Evolutionary conservation across 1,139 yeast species (phyloP), one percentile per base, ranked within the genome.

Genomic region (Geotrichum reessii): DNA sequence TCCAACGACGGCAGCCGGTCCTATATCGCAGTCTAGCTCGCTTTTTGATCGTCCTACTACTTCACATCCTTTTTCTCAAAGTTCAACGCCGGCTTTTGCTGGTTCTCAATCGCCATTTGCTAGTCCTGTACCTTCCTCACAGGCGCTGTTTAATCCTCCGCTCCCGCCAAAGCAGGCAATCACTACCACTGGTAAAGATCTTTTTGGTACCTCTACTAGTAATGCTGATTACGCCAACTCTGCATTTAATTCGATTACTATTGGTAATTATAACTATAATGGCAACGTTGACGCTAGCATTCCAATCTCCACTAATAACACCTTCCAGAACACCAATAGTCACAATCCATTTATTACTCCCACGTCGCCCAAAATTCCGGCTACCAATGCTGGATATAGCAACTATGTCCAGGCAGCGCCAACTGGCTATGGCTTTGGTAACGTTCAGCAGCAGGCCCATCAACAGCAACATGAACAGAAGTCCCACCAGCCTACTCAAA

Each of bases 351-450:
- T 37, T 37, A 37, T 37, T 17, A 9, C 44, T n/a, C 7, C 44
- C 5, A n/a, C 44, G 44, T 17, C 44, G 44, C 83, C 82, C 65
- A 84, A 95, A 8, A 85, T 82, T 24, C 91, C 90, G 70, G 81
- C 92, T 67, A 90, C 88, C 72, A 87, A 97, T 17, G 28, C 55
- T 25, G 55, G 55, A 17, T 52, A 42, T 24, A 52, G 27, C 42
- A 52, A 42, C 24, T 42, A 52, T 44, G 75, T 82, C 60, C 80
- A 81, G 53, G 86, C 89, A 8, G 78, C 86, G 1, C 86, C 87
- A 67, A 91, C 98, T 3, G 98, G 98, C 1, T 91, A 85, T 70
- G 98, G 98, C 1, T 91, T 91, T 74, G 98, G 97, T 47, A 91
- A 91, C 66, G 82, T 79, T 73, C 69, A 49, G 68, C 74, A 69